Base-by-base conservation (phyloP, 306 rosid genomes). In the Albizia julibrissin region DNA sequence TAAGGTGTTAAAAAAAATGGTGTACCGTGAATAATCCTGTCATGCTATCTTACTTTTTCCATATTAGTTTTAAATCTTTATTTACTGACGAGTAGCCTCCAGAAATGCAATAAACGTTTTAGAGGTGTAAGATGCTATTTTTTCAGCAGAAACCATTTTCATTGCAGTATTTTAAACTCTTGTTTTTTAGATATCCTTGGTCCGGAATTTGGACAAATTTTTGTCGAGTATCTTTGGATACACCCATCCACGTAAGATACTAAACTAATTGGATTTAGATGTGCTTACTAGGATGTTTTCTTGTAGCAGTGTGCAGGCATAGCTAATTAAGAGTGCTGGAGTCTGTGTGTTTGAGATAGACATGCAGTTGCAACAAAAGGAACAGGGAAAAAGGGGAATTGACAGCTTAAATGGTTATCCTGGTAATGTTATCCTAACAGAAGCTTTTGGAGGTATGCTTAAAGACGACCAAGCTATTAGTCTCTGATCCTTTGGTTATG, bases 301-400 rank as follows among this genome's bases (percentile, higher is more conserved):
- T 47, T 79, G 81, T 86, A 80, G 87, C 83, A 26, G 34, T 79
- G 72, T n/a, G 71, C 7, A 78, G 78, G 82, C 11, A 3, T 49
- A 50, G 37, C 71, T 85, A 77, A 78, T 84, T 18, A 47, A 68
- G 71, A 74, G 83, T 81, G 64, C 34, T 24, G 83, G 72, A 42
- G 27, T 85, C 77, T 27, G 87, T 52, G 84, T 84, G 71, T 75
- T 33, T 31, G 79, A 74, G 78, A 82, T 84, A 94, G 90, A 83
- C 87, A 84, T 85, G 86, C 88, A 83, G 80, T 85, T 84, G 81
- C 90, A 85, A 81, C 89, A 47, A 76, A 87, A 79, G 56, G 78
- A 85, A 62, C 77, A 79, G 82, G 92, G 79, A 47, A 79, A 78
- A 26, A 84, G 87, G 80, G 84, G 83, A 68, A 24, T 27, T 33